These are phyloP conservation scores for Mycena epipterygia DNA, from an alignment of 768 basidiomycete genomes.

Conservation along the genomic window DNA sequence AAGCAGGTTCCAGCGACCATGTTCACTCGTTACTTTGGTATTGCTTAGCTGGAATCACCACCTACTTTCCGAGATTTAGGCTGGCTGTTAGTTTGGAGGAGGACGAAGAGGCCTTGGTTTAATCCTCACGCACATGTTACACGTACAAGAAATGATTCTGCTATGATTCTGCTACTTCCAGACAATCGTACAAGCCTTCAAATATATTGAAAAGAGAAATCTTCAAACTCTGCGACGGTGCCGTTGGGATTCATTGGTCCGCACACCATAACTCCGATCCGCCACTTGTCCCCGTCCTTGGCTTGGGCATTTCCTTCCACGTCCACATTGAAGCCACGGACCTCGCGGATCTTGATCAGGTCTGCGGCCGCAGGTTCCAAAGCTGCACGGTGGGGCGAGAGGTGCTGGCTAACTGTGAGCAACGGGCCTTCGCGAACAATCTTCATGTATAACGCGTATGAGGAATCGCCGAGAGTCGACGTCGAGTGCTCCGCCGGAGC, in stretches of 20 bases:
- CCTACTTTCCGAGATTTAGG: too few species aligned
- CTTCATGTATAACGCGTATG: slow-evolving; percentile 28
- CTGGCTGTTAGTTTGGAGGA: too few species aligned
- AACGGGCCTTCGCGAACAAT: slow-evolving; percentile 29
- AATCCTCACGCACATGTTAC: too few species aligned
- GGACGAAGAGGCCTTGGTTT: too few species aligned
- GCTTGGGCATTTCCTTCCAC: slow-evolving; percentile 20
- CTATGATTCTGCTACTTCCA: too few species aligned
- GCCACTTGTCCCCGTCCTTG: slow-evolving; percentile 25
- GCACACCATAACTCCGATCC: slow-evolving; percentile 28
- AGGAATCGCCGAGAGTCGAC: slow-evolving; percentile 18
- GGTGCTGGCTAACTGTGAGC: slow-evolving; percentile 25
- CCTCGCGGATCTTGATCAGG: slow-evolving; percentile 22
- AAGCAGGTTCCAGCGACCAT: too few species aligned
- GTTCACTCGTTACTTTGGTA: too few species aligned
- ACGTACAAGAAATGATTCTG: too few species aligned
- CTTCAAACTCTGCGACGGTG: slow-evolving; percentile 20
- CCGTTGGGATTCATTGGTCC: slow-evolving; percentile 26
- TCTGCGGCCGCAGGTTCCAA: neutral
- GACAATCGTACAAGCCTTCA: too few species aligned
- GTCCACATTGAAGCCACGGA: slow-evolving; percentile 29
- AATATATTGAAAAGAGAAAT: slow-evolving; percentile 24
- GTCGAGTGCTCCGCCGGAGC: slow-evolving; percentile 25
- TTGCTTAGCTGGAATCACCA: too few species aligned
- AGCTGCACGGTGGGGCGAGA: neutral